These are phyloP conservation scores for Mucor irregularis DNA, from an alignment of 371 early-diverging fungal species.

Conservation along the genomic window DNA sequence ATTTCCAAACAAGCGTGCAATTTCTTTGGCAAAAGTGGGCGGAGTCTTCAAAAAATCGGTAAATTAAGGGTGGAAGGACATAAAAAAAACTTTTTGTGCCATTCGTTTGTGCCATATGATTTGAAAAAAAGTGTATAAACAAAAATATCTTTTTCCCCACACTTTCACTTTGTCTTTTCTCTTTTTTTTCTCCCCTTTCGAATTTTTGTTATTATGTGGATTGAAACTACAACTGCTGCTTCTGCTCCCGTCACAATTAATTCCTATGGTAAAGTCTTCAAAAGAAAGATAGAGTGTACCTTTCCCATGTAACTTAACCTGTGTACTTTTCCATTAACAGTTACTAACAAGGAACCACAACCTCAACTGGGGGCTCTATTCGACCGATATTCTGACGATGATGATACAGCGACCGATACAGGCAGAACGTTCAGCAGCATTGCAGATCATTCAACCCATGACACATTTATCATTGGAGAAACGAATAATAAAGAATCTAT, in stretches of 20 bases:
- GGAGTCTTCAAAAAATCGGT: too few species aligned
- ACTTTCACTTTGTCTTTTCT: background rate
- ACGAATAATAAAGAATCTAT: background rate
- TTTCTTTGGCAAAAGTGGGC: too few species aligned
- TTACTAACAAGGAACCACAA: background rate
- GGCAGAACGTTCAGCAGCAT: constrained; percentile 20
- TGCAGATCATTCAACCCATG: constrained; percentile 10
- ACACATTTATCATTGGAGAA: background rate
- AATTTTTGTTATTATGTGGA: background rate
- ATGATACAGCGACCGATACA: constrained; percentile 32
- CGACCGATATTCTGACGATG: constrained; percentile 20
- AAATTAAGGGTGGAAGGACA: too few species aligned
- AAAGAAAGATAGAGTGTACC: background rate
- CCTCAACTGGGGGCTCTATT: background rate
- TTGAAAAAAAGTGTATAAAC: background rate
- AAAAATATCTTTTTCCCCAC: too few species aligned
- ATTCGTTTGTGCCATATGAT: too few species aligned
- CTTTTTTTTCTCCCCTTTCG: background rate
- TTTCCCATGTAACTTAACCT: background rate
- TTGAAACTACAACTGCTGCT: constrained; percentile 3
- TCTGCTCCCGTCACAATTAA: too few species aligned
- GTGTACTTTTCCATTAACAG: background rate
- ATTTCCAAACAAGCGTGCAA: too few species aligned
- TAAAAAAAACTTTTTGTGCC: too few species aligned
- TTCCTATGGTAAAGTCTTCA: background rate